Percentiles rank a stretch among this genome's conserved stretches.
Conservation (phyloP, 164 flowering plant species). For the Macadamia integrifolia region DNA sequence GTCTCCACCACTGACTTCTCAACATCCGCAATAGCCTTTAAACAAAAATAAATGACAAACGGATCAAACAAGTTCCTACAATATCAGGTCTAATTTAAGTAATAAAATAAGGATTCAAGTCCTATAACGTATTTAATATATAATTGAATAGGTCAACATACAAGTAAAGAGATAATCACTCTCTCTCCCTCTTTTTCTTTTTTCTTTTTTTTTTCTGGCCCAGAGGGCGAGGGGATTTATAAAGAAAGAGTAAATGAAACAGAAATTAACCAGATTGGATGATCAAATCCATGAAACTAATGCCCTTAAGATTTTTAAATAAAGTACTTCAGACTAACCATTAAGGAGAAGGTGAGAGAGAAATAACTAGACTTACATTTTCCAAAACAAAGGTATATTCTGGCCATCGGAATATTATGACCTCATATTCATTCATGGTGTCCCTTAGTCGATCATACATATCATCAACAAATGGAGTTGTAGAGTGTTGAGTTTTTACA, state of each 20-base stretch:
- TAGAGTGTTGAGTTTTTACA: conserved; percentile 76
- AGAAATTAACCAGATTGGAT: too few species aligned
- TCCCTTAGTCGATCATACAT: conserved; percentile 86
- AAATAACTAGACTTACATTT: conserved; percentile 44
- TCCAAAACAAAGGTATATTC: conserved; percentile 78
- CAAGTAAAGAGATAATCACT: too few species aligned
- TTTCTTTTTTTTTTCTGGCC: too few species aligned
- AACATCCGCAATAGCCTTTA: conserved; percentile 82
- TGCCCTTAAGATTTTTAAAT: too few species aligned
- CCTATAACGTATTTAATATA: too few species aligned
- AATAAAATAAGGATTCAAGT: neutral
- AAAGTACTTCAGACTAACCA: too few species aligned
- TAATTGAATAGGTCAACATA: too few species aligned
- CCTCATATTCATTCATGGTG: conserved; percentile 70
- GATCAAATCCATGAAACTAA: too few species aligned
- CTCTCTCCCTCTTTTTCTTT: too few species aligned
- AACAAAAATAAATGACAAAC: conserved; percentile 6
- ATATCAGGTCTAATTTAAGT: neutral
- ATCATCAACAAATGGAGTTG: conserved; percentile 92
- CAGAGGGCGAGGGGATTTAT: too few species aligned
- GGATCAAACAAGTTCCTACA: conserved; percentile 6
- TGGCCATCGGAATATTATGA: conserved; percentile 93
- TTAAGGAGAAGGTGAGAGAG: neutral
- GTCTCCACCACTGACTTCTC: conserved; percentile 90
- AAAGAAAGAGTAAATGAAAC: neutral